Percentiles rank a stretch among this genome's conserved stretches.
These are phyloP conservation scores for Brettanomyces bruxellensis DNA, from an alignment of 805 yeast genomes.

Conservation along the genomic window DNA sequence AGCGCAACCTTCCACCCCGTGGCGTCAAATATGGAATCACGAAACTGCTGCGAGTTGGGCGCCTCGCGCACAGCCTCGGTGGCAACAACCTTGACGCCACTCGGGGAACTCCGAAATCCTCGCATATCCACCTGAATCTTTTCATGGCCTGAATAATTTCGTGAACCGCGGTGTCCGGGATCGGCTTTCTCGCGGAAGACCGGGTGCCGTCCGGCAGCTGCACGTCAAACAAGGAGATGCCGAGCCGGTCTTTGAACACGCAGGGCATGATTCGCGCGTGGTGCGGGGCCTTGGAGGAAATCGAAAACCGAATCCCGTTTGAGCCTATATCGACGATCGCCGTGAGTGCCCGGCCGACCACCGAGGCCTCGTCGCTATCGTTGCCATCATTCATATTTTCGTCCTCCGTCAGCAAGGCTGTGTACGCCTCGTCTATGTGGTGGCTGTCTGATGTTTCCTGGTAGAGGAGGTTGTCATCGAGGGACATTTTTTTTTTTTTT, in stretches of 20 bases:
- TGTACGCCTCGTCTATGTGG: constrained; percentile 17
- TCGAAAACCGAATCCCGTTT: constrained; percentile 64
- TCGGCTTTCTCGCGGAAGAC: constrained; percentile 34
- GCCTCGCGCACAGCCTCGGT: constrained; percentile 72
- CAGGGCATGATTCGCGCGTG: constrained; percentile 75
- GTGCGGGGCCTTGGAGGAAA: constrained; percentile 58
- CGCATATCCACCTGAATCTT: constrained; percentile 61
- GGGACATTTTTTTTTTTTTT: constrained; percentile 14
- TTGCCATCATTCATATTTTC: constrained; percentile 2
- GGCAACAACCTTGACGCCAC: constrained; percentile 58
- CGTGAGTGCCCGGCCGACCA: constrained; percentile 47
- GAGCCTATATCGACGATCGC: constrained; percentile 76
- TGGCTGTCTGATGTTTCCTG: constrained; percentile 22
- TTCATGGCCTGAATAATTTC: constrained; percentile 58
- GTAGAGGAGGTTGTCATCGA: constrained; percentile 20
- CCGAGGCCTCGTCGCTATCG: constrained; percentile 39
- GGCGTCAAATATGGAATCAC: constrained; percentile 44
- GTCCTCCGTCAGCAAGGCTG: constrained; percentile 3
- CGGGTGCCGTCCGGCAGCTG: constrained; percentile 17
- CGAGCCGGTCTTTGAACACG: constrained; percentile 65
- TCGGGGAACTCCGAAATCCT: constrained; percentile 62
- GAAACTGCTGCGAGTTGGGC: constrained; percentile 50
- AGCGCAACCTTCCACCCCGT: constrained; percentile 61
- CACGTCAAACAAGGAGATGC: constrained; percentile 54
- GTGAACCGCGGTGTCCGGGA: constrained; percentile 45